Conservation (phyloP, 345 rosid species). For the Limnanthes douglasii region DNA sequence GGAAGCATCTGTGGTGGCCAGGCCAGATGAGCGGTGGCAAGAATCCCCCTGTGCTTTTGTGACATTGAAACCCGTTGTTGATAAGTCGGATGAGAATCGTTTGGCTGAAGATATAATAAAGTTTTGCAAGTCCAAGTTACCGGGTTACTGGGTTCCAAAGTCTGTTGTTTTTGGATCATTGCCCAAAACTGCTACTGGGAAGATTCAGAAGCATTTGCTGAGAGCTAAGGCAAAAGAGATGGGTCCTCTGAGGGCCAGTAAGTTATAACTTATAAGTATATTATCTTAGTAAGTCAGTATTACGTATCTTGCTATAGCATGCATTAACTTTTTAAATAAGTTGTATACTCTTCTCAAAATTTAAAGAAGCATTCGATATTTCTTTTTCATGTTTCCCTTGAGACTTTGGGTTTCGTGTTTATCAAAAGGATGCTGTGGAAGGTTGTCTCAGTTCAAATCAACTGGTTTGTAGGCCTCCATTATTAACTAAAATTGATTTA, state of each 20-base stretch:
- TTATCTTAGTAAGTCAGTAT: too few species aligned
- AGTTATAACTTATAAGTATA: too few species aligned
- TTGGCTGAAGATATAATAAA: slow-evolving; percentile 51
- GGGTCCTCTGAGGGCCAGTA: slow-evolving; percentile 54
- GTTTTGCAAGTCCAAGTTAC: slow-evolving; percentile 53
- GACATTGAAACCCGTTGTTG: slow-evolving; percentile 39
- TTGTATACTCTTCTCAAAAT: too few species aligned
- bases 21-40: slow-evolving; percentile 76
- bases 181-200: slow-evolving; percentile 92
- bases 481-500: too few species aligned
- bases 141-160: slow-evolving; percentile 82
- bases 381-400: too few species aligned
- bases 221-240: slow-evolving; percentile 63
- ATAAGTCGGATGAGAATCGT: slow-evolving; percentile 19
- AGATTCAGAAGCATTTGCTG: slow-evolving; percentile 76
- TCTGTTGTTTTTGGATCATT: slow-evolving; percentile 69
- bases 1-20: slow-evolving; percentile 84
- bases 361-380: too few species aligned
- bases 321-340: too few species aligned
- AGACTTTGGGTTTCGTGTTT: too few species aligned
- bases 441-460: too few species aligned
- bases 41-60: slow-evolving; percentile 88
- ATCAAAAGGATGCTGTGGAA: too few species aligned
- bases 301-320: too few species aligned
- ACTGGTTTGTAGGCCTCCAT: too few species aligned